Conservation (phyloP, 1,139 yeast species). For the Candida glucosophila region DNA sequence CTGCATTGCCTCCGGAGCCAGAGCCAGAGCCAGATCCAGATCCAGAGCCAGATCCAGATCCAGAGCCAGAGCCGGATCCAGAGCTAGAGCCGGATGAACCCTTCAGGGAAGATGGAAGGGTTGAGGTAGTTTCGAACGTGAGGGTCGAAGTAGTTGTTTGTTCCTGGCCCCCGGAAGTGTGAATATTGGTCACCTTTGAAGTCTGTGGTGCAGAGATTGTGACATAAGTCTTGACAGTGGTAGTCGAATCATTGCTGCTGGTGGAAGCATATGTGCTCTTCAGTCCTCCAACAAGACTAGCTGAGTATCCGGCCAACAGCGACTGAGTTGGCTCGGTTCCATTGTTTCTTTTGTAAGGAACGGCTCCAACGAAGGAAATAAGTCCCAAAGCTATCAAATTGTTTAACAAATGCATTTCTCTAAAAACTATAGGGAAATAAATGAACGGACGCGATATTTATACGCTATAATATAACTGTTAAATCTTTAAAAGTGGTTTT, state of each 20-base stretch:
- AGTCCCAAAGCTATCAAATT: no score
- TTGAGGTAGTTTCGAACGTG: slow-evolving; percentile 9
- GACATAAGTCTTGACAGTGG: slow-evolving; percentile 16
- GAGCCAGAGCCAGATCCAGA: no score
- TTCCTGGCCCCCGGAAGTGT: slow-evolving; percentile 8
- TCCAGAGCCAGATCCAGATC: no score
- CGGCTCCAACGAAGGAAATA: no score
- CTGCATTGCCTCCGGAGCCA: slow-evolving; percentile 6
- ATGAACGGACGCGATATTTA: no score
- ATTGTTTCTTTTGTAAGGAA: slow-evolving; percentile 13
- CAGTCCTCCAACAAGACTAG: slow-evolving; percentile 5
- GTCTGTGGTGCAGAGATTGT: slow-evolving; percentile 22
- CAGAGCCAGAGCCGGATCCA: no score
- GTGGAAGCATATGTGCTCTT: slow-evolving; percentile 7
- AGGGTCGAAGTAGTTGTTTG: slow-evolving; percentile 6
- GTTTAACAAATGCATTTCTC: no score
- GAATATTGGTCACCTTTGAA: slow-evolving; percentile 10
- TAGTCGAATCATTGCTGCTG: slow-evolving; percentile 16
- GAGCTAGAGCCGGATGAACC: slow-evolving; percentile 8
- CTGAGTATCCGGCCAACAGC: slow-evolving; percentile 4
- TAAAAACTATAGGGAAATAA: no score
- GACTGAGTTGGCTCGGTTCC: slow-evolving; percentile 4
- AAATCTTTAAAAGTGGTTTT: no score
- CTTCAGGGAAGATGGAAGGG: no score
- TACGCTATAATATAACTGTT: no score